Evolutionary conservation across 768 basidiomycete species (phyloP).

Genomic region (Leccinellum rugosiceps): DNA sequence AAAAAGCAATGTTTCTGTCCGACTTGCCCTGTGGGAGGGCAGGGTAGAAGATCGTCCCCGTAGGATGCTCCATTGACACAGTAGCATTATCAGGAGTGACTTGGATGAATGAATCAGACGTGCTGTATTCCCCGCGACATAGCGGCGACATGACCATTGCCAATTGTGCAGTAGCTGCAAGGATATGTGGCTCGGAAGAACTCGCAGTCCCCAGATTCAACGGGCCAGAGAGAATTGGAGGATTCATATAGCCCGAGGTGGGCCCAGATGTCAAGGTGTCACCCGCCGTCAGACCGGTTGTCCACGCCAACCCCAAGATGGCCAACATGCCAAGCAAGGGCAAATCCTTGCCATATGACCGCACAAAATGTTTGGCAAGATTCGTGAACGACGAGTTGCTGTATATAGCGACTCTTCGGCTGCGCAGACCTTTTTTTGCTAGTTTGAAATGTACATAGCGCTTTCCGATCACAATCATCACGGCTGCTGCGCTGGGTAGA

Average conservation of each 20-base stretch:
- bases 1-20: neutral
- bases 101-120: neutral
- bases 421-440: neutral
- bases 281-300: neutral
- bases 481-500: neutral
- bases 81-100: neutral
- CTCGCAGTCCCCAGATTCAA: neutral
- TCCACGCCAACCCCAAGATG: neutral
- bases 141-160: neutral
- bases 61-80: neutral
- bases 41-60: neutral
- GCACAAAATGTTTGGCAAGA: neutral
- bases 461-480: neutral
- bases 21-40: neutral
- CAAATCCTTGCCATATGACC: neutral
- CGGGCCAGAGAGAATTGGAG: neutral
- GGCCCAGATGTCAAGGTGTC: neutral
- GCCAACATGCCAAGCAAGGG: slow-evolving; percentile 2
- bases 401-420: slow-evolving; percentile 3
- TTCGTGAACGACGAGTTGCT: neutral
- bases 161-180: neutral
- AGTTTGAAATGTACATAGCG: neutral
- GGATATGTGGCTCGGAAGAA: neutral
- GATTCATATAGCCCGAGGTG: neutral
- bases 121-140: neutral